Conservation (phyloP, 495 filamentous ascomycete genomes). For the Penicillium antarcticum region DNA sequence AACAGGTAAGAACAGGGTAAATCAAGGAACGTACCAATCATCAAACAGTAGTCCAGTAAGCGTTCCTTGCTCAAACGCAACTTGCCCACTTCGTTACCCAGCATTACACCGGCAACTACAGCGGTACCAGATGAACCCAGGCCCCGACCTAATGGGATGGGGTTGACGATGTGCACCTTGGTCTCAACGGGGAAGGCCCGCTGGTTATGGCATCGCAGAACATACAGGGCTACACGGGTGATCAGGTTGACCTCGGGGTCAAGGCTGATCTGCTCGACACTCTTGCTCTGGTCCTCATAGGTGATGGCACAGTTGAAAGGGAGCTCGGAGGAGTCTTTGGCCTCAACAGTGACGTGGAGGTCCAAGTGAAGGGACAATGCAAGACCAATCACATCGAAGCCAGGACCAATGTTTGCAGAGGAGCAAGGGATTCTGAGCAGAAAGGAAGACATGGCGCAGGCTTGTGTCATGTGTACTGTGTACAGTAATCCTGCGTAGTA, state of each 20-base stretch:
- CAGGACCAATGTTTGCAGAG: conserved; percentile 92
- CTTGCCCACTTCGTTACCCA: conserved; percentile 84
- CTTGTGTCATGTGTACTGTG: neutral
- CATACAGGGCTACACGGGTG: conserved; percentile 86
- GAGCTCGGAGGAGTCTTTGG: conserved; percentile 46
- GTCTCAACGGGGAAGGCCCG: conserved; percentile 78
- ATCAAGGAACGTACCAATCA: conserved; percentile 62
- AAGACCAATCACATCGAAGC: conserved; percentile 95
- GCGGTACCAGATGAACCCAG: conserved; percentile 91
- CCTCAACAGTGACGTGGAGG: conserved; percentile 68
- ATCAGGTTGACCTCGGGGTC: conserved; percentile 82
- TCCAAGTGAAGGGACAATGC: conserved; percentile 89
- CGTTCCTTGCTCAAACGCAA: conserved; percentile 76
- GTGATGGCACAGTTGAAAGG: conserved; percentile 84
- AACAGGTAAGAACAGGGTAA: neutral
- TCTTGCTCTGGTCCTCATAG: conserved; percentile 80
- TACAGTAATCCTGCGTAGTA: neutral
- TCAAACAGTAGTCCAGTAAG: conserved; percentile 90
- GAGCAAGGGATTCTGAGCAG: conserved; percentile 75
- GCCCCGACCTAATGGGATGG: conserved; percentile 86
- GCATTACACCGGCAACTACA: conserved; percentile 87
- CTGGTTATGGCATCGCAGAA: conserved; percentile 84
- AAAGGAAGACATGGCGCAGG: conserved; percentile 46
- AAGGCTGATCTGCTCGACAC: conserved; percentile 67
- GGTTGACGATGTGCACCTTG: conserved; percentile 88